phyloP scores from a whole-genome alignment of 805 yeast genomes.

The Phaffomyces thermotolerans region DNA sequence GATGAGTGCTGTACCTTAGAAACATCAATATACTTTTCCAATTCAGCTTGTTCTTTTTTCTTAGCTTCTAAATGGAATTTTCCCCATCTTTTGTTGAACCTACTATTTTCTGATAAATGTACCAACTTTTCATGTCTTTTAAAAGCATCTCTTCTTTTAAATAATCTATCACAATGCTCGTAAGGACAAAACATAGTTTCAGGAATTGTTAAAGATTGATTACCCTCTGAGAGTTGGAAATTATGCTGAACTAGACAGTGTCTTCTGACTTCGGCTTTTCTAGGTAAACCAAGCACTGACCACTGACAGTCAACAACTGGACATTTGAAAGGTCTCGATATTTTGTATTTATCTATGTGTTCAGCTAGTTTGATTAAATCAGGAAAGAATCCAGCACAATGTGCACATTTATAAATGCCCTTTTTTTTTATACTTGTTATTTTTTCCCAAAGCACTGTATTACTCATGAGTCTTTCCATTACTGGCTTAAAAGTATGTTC shows the following conservation, averaged over 20 bases:
- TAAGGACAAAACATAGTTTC: conserved; percentile 22
- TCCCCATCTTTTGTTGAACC: conserved; percentile 31
- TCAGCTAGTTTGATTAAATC: conserved; percentile 32
- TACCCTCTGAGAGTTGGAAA: conserved; percentile 2
- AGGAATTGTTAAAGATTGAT: background rate
- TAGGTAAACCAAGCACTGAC: conserved; percentile 41
- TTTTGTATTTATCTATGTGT: conserved; percentile 37
- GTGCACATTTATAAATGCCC: conserved; percentile 41
- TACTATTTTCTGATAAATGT: conserved; percentile 33
- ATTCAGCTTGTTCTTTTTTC: background rate
- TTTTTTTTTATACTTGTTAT: conserved; percentile 30
- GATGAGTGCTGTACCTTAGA: background rate
- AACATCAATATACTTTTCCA: background rate
- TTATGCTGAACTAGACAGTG: conserved; percentile 43
- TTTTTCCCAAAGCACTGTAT: conserved; percentile 21
- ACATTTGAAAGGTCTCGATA: conserved; percentile 37
- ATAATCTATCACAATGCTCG: conserved; percentile 37
- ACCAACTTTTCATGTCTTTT: conserved; percentile 46
- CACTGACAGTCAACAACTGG: conserved; percentile 41
- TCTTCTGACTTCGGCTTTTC: conserved; percentile 41
- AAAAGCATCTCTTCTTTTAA: conserved; percentile 47
- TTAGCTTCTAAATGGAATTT: background rate
- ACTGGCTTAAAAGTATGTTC: conserved; percentile 3
- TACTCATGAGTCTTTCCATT: conserved; percentile 23
- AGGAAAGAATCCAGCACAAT: conserved; percentile 35